phyloP scores from a whole-genome alignment of 208 protist species.

The Leishmania arabica region DNA sequence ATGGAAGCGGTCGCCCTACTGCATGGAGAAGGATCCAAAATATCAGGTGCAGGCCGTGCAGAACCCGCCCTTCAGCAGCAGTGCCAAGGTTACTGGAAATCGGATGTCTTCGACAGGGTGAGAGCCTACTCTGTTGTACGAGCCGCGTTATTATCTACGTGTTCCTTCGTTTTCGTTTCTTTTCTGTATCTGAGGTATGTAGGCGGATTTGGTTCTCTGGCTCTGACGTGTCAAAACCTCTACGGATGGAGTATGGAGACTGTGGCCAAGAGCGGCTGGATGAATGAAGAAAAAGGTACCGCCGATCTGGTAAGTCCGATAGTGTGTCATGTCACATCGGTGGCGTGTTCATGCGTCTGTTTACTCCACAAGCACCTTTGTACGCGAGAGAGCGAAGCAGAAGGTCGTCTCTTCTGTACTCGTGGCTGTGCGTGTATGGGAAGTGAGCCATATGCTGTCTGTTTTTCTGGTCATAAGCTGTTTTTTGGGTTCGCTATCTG shows the following conservation, averaged over 20 bases:
- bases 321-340: background rate
- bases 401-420: background rate
- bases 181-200: conserved; percentile 8
- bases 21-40: conserved; percentile 90
- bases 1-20: conserved; percentile 88
- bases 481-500: background rate
- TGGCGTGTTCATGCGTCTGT: background rate
- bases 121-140: background rate
- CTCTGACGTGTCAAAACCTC: background rate
- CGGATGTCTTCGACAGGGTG: conserved; percentile 16
- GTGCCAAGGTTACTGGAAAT: conserved; percentile 71
- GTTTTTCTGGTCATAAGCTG: background rate
- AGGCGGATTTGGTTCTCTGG: background rate
- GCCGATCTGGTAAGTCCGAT: background rate
- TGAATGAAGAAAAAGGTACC: conserved; percentile 7
- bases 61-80: conserved; percentile 82
- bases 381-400: too few relatives aligned
- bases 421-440: background rate
- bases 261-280: background rate
- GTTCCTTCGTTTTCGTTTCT: background rate
- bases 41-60: conserved; percentile 67
- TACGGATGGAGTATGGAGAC: background rate
- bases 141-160: background rate
- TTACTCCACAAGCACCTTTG: background rate
- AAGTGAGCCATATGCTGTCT: background rate